A percentile compares a stretch with the other conserved stretches of the same genome.
These are phyloP conservation scores for Candida ponderosae DNA, from an alignment of 805 yeast genomes.

Conservation along the genomic window DNA sequence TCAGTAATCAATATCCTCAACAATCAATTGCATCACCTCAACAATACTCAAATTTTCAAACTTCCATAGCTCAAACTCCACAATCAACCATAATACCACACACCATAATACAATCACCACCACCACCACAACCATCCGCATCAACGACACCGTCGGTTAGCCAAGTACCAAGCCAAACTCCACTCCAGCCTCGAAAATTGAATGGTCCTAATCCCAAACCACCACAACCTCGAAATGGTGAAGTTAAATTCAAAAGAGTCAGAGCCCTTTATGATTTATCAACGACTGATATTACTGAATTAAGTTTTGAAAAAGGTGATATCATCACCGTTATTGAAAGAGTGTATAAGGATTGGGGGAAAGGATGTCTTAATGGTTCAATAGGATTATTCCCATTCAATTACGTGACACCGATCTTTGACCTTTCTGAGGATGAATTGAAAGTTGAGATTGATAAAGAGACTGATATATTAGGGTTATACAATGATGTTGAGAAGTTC, in stretches of 20 bases:
- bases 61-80: slow-evolving; percentile 8
- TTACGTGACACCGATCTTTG: slow-evolving; percentile 75
- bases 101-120: background rate
- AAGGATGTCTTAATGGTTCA: slow-evolving; percentile 75
- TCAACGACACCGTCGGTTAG: background rate
- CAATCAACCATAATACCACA: too few relatives aligned
- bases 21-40: too few relatives aligned
- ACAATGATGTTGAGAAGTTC: slow-evolving; percentile 61
- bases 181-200: background rate
- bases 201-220: slow-evolving; percentile 10
- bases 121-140: background rate
- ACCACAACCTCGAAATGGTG: slow-evolving; percentile 12
- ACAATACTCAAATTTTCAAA: too few relatives aligned
- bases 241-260: slow-evolving; percentile 45
- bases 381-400: slow-evolving; percentile 89
- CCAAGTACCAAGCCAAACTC: background rate
- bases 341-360: slow-evolving; percentile 93
- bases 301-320: slow-evolving; percentile 83
- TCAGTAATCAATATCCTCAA: too few relatives aligned
- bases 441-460: slow-evolving; percentile 43
- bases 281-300: slow-evolving; percentile 77
- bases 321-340: slow-evolving; percentile 79
- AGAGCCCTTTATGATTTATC: slow-evolving; percentile 78
- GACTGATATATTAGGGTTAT: slow-evolving; percentile 41
- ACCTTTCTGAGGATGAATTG: slow-evolving; percentile 55